Evolutionary conservation across 371 early-diverging fungal genomes (phyloP), one percentile per base, ranked within the genome.

Genomic region (Haplosporangium sp.): DNA sequence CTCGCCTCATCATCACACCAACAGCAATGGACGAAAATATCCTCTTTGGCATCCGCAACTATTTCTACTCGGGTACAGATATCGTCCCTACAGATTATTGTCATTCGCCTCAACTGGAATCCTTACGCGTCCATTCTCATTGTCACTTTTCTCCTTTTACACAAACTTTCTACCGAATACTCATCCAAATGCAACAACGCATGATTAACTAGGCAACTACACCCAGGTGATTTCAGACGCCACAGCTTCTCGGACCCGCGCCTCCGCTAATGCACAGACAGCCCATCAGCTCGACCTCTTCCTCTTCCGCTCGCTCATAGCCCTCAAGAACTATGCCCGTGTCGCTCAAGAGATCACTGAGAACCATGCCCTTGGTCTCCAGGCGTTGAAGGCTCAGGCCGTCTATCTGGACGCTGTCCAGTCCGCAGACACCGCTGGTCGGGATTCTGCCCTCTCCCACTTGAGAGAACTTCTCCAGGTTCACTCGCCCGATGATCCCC

Each of bases 301-400:
- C 51, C 73, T 64, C 38, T 77, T 57, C 65, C 72, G 72, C 20
- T 42, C 79, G 7, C 46, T 77, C 62, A 72, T 77, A 59, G 79
- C 79, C 50, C 58, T 51, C 55, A 77, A 77, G 67, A 56, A 77
- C 56, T 77, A 77, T 67, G 45, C 68, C 21, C 72, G 72, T 37
- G 79, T 77, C 55, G 79, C 79, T 20, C 79, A 77, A 57, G 79
- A 77, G 65, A 72, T 77, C 66, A 72, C 64, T 7, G 67, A 71
- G 46, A 23, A 59, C 36, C 68, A 67, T 41, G 62, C 58, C 11
- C 54, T 77, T 29, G 79, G 79, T 13, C 72, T 77, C 21, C 79
- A 77, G 54, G 79, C 79, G 13, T 37, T 77, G 51, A 77, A 77
- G 58, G 79, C 79, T 4, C 79, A 77, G 53, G 79, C 79, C 12